A percentile compares a stretch with the other conserved stretches of the same genome.
phyloP scores from a whole-genome alignment of 768 basidiomycete species.

The Suillus clintonianus region DNA sequence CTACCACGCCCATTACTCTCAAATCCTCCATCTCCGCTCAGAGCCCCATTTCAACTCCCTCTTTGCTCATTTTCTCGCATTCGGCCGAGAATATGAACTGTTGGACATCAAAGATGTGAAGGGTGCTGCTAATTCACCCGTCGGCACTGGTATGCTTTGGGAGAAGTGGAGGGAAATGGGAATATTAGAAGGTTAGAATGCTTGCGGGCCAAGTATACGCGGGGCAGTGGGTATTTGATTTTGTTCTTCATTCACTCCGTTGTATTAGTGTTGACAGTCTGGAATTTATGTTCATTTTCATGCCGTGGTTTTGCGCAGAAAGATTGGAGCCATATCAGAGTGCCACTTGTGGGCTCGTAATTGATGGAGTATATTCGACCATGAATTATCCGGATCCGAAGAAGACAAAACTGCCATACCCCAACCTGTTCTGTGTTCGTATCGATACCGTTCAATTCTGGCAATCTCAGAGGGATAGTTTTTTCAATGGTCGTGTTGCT shows the following conservation, averaged over 20 bases:
- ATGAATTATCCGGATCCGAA: not conserved
- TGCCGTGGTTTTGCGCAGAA: not conserved
- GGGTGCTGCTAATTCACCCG: constrained; percentile 58
- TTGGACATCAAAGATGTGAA: constrained; percentile 88
- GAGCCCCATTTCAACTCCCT: constrained; percentile 97
- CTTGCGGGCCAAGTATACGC: not conserved
- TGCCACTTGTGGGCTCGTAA: not conserved
- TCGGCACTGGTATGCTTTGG: constrained; percentile 80
- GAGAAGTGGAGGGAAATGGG: constrained; percentile 92
- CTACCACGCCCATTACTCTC: constrained; percentile 91
- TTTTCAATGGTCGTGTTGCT: too few species aligned
- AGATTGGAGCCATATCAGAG: not conserved
- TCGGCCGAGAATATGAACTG: constrained; percentile 91
- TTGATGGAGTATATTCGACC: not conserved
- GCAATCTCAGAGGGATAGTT: too few species aligned
- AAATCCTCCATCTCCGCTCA: constrained; percentile 88
- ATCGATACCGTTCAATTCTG: too few species aligned
- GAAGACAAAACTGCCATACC: too few species aligned
- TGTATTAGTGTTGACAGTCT: not conserved
- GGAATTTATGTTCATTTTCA: not conserved
- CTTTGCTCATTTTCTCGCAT: constrained; percentile 97
- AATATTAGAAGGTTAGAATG: constrained; percentile 47
- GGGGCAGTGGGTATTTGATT: not conserved
- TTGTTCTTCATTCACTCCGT: not conserved
- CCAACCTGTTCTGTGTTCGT: too few species aligned